These are phyloP conservation scores for Penicillium sp. DNA, from an alignment of 2,329 filamentous ascomycete species.

Conservation along the genomic window DNA sequence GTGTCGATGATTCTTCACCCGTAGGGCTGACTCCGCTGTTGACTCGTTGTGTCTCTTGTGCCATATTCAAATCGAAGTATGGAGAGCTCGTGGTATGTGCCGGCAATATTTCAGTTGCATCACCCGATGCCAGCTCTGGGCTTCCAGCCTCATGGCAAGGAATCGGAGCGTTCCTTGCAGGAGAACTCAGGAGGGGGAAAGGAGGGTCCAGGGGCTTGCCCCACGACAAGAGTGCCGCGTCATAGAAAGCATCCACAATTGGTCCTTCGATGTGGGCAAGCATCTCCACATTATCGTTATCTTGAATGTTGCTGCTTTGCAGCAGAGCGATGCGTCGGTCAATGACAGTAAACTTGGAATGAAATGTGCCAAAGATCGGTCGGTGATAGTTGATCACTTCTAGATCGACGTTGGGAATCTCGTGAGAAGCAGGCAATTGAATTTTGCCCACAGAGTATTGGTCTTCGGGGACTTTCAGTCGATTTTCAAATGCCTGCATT, in stretches of 20 bases:
- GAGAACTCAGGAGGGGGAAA: constrained; percentile 57
- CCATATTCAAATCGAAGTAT: constrained; percentile 60
- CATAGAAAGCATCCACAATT: constrained; percentile 75
- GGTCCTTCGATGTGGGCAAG: constrained; percentile 74
- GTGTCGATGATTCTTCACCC: constrained; percentile 54
- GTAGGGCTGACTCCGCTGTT: constrained; percentile 59
- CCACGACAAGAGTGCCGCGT: constrained; percentile 74
- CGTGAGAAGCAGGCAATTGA: constrained; percentile 61
- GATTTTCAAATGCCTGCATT: constrained; percentile 59
- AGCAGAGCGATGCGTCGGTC: constrained; percentile 71
- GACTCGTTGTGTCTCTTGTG: constrained; percentile 62
- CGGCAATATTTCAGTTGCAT: constrained; percentile 37
- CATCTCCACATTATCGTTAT: constrained; percentile 83
- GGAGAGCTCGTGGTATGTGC: constrained; percentile 53
- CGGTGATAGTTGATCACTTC: constrained; percentile 74
- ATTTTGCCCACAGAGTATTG: constrained; percentile 63
- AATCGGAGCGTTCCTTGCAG: constrained; percentile 43
- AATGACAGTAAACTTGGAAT: constrained; percentile 76
- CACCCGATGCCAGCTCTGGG: too few species aligned
- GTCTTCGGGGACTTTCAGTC: constrained; percentile 60
- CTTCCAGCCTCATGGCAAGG: constrained; percentile 23
- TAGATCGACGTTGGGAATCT: constrained; percentile 72
- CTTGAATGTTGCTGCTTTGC: constrained; percentile 75
- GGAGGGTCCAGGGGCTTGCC: constrained; percentile 62
- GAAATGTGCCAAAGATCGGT: constrained; percentile 71